Percentiles rank a stretch among this genome's conserved stretches.
Conservation (phyloP, 352 stramenopile genomes). For the Elongisporangium prolatum region DNA sequence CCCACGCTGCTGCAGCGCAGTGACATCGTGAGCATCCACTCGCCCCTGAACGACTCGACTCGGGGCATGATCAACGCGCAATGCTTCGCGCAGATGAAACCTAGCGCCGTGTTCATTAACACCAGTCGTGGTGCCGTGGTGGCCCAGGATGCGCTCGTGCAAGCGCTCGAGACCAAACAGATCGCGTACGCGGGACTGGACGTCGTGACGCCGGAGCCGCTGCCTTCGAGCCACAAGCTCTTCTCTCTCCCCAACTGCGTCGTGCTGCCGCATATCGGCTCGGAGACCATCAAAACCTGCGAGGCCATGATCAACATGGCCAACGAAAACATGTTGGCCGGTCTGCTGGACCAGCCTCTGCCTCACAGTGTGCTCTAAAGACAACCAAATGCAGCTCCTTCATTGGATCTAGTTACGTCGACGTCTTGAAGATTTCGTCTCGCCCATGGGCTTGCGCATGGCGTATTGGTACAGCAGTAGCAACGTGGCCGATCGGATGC, state of each 20-base stretch:
- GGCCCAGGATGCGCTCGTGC: conserved; percentile 73
- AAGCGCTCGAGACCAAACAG: conserved; percentile 29
- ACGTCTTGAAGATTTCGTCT: background rate
- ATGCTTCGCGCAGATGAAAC: conserved; percentile 80
- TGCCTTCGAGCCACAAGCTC: conserved; percentile 71
- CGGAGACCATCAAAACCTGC: conserved; percentile 56
- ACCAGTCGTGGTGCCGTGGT: conserved; percentile 89
- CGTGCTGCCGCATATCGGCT: conserved; percentile 46
- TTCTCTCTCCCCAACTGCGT: conserved; percentile 65
- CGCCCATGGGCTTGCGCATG: conserved; percentile 27
- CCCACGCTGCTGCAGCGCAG: conserved; percentile 67
- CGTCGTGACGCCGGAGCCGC: conserved; percentile 88
- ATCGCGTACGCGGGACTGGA: conserved; percentile 76
- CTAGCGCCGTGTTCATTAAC: conserved; percentile 88
- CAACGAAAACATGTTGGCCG: conserved; percentile 53
- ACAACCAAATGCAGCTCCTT: background rate
- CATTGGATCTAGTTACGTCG: background rate
- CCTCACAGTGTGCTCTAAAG: conserved; percentile 34
- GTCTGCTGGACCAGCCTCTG: conserved; percentile 33
- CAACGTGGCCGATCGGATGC: conserved; percentile 73
- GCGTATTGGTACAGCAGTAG: conserved; percentile 73
- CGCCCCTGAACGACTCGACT: conserved; percentile 73
- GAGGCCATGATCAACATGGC: conserved; percentile 77
- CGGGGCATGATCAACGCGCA: conserved; percentile 64
- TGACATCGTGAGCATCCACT: conserved; percentile 88